Base-by-base conservation (phyloP, 768 basidiomycete species). In the Calvatia gigantea region DNA sequence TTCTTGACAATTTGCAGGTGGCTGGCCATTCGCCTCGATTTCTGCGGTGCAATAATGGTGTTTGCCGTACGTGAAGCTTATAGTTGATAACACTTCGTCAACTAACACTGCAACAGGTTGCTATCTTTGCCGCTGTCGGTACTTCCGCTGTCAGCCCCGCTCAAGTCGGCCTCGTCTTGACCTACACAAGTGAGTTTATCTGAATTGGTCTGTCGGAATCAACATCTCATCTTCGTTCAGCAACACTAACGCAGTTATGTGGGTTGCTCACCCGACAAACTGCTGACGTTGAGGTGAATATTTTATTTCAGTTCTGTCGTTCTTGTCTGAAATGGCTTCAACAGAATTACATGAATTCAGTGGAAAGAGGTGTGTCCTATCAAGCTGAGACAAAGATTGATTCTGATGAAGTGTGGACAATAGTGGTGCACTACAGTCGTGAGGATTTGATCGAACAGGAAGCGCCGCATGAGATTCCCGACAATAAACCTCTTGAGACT, bases 1-100 rank as follows among this genome's bases (percentile, higher is more conserved):
- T 38, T 14, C 11, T 32, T 51, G 37, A 57, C 28, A 19, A 12
- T 33, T 51, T 27, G 27, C 38, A 80, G 83, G 55, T 89, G 85
- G 89, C 75, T 93, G 9, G 81, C 84, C 28, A 75, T 91, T 28
- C 79, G 89, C 23, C 74, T 91, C 1, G 89, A 91, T 63, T 79
- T 83, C 57, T 76, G 87, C 43, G 89, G 89, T 12, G 81, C 79
- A 2, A 61, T 84, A 33, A 66, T 86, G 60, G 75, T 80, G 2
- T 82, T 85, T 64, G 69, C 77, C 41, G 82, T 83, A 58, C 56
- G 79, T 60, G 28, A 9, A 32, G 8, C 31, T 23, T 28, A 7
- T n/a, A 5, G 19, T 51, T 50, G 4, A 11, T 4, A n/a, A 4
- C 25, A 8, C 9, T 12, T 42, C 21, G 37, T n/a, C 51, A 42